Conservation (phyloP, 2,329 filamentous ascomycete species). For the Zymoseptoria pseudotritici region DNA sequence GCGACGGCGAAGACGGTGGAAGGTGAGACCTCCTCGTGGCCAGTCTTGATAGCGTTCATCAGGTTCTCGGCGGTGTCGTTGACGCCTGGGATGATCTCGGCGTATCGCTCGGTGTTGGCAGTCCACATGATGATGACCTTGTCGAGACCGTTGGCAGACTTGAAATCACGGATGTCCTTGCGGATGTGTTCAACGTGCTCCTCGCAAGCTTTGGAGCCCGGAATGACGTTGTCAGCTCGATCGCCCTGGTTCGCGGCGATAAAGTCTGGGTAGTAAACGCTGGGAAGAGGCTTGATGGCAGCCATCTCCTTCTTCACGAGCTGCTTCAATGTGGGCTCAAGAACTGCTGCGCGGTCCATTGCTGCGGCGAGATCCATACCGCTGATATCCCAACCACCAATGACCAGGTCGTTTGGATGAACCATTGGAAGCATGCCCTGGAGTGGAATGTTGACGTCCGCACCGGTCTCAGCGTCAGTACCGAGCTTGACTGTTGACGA, state of each 20-base stretch:
- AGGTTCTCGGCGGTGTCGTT: slow-evolving; percentile 97
- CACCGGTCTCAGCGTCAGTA: slow-evolving; percentile 70
- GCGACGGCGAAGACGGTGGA: slow-evolving; percentile 95
- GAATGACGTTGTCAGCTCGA: slow-evolving; percentile 82
- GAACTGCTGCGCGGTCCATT: slow-evolving; percentile 92
- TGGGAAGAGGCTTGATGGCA: slow-evolving; percentile 78
- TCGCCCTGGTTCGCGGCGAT: slow-evolving; percentile 98
- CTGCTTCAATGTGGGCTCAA: slow-evolving; percentile 89
- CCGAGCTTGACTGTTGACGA: slow-evolving; percentile 95
- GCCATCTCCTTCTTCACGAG: slow-evolving; percentile 91
- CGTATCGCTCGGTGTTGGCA: slow-evolving; percentile 96
- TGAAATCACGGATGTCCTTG: slow-evolving; percentile 90
- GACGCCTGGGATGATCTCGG: slow-evolving; percentile 77
- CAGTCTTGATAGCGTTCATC: slow-evolving; percentile 74
- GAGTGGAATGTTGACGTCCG: slow-evolving; percentile 95
- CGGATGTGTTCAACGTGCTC: slow-evolving; percentile 90
- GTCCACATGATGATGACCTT: slow-evolving; percentile 98
- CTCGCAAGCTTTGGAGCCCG: slow-evolving; percentile 74
- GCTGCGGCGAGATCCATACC: slow-evolving; percentile 77
- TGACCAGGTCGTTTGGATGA: slow-evolving; percentile 88
- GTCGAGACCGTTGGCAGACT: slow-evolving; percentile 73
- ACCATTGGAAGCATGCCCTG: slow-evolving; percentile 81
- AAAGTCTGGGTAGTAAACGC: slow-evolving; percentile 98
- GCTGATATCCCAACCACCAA: slow-evolving; percentile 98
- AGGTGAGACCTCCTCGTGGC: slow-evolving; percentile 85